Base-by-base conservation (phyloP, 2,329 filamentous ascomycete genomes). In the Neodidymelliopsis sp. region DNA sequence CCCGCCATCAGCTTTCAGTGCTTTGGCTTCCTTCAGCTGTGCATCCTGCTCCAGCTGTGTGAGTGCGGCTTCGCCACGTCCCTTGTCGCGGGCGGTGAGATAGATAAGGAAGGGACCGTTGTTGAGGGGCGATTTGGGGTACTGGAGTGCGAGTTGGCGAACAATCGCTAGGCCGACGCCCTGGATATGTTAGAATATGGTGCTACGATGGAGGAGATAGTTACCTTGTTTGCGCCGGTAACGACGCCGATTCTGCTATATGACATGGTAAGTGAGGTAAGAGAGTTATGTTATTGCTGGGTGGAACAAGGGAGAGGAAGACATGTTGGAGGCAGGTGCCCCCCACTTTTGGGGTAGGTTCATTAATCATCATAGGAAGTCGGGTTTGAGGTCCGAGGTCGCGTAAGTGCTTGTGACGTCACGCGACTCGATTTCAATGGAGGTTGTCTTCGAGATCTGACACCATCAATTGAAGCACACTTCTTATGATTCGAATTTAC, bases 161-260 rank as follows among this genome's bases (percentile, higher is more conserved):
- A 83, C 80, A 54, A 80, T 77, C 13, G 77, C 77, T 6, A 79
- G 68, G 16, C 77, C 77, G 47, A 81, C 76, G 42, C 77, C 68
- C 69, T 72, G 24, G 60, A 49, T 53, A 43, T 41, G 23, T 36
- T 13, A 3, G 13, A 12, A 15, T 24, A 16, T 31, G 15, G 25
- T 30, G 7, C n/a, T n/a, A n/a, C n/a, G n/a, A n/a, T n/a, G n/a
- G n/a, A n/a, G 6, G 20, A 22, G 23, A 19, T 23, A 58, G 56
- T 31, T 47, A 67, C 79, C 61, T 81, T 82, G 66, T 83, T 83
- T 12, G 79, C 79, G 38, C 81, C 80, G 1, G 80, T 83, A 0
- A 83, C 80, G 49, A 78, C 75, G 38, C 77, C 80, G n/a, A 82
- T 65, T 51, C 76, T 62, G 44, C 42, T 62, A 43, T 69, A 69